Percentiles rank a stretch among this genome's conserved stretches.
Conservation (phyloP, 768 basidiomycete species). For the Collybia nuda region DNA sequence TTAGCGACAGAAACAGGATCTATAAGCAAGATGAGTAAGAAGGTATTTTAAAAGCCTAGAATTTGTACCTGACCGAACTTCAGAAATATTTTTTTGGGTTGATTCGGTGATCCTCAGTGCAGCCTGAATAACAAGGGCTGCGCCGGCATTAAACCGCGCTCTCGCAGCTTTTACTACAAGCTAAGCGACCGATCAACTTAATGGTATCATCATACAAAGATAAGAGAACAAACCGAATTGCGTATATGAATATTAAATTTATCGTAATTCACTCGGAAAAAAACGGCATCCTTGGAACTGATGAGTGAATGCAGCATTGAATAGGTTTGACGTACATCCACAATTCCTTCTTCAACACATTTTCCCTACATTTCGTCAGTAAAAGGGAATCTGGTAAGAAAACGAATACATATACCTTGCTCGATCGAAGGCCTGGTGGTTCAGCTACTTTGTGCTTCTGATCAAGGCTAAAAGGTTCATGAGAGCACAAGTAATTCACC, state of each 20-base stretch:
- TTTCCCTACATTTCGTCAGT: constrained; percentile 32
- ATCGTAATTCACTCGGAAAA: constrained; percentile 88
- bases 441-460: constrained; percentile 69
- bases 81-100: constrained; percentile 58
- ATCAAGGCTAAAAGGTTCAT: constrained; percentile 20
- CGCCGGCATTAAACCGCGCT: constrained; percentile 78
- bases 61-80: constrained; percentile 60
- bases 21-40: constrained; percentile 21
- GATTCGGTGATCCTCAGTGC: constrained; percentile 69
- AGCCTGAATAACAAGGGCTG: constrained; percentile 71
- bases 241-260: constrained; percentile 86
- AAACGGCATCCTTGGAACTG: constrained; percentile 56
- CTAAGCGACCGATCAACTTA: constrained; percentile 36
- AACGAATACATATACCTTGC: constrained; percentile 44
- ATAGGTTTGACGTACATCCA: constrained; percentile 56
- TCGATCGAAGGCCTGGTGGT: constrained; percentile 40
- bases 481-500: background rate
- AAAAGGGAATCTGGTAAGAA: background rate
- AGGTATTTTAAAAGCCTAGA: background rate
- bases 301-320: constrained; percentile 7
- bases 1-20: constrained; percentile 68
- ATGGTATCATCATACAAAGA: background rate
- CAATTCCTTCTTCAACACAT: constrained; percentile 48
- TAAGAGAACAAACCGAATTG: constrained; percentile 62
- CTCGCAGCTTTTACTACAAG: constrained; percentile 74